Evolutionary conservation across 2,329 filamentous ascomycete genomes (phyloP).

Genomic region (Sordariomycetes sp.): DNA sequence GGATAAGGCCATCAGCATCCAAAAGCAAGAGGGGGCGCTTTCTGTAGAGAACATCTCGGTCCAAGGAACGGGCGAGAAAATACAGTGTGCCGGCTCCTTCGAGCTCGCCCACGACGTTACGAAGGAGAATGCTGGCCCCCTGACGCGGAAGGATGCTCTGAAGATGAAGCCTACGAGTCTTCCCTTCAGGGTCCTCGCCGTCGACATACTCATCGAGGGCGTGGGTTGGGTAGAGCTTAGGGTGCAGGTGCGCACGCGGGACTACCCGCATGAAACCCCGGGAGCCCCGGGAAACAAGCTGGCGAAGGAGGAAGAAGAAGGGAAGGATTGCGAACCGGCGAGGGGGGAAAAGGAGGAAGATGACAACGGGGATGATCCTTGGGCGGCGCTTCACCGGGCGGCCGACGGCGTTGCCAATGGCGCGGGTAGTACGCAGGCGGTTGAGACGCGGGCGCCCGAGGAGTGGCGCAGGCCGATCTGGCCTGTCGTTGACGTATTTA

Average conservation of each 20-base stretch:
- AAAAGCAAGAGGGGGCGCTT: slow-evolving; percentile 44
- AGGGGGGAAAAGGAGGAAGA: slow-evolving; percentile 6
- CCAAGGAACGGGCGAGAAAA: slow-evolving; percentile 41
- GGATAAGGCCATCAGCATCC: slow-evolving; percentile 64
- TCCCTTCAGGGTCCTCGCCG: slow-evolving; percentile 66
- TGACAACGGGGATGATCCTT: slow-evolving; percentile 9
- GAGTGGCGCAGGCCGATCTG: slow-evolving; percentile 48
- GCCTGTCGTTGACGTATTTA: slow-evolving; percentile 74
- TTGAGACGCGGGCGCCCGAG: slow-evolving; percentile 7
- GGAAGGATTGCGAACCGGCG: slow-evolving; percentile 6
- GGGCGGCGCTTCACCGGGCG: slow-evolving; percentile 5
- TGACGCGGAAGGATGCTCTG: slow-evolving; percentile 50
- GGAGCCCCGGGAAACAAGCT: slow-evolving; percentile 10
- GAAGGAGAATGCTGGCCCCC: slow-evolving; percentile 57
- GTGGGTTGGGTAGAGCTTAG: slow-evolving; percentile 87
- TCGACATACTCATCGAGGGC: slow-evolving; percentile 82
- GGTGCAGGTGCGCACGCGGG: slow-evolving; percentile 55
- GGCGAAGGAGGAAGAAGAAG: slow-evolving; percentile 6
- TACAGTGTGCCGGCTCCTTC: slow-evolving; percentile 62
- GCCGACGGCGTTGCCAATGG: slow-evolving; percentile 8
- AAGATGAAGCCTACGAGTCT: slow-evolving; percentile 53
- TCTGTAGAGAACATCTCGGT: slow-evolving; percentile 51
- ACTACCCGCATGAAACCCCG: not conserved
- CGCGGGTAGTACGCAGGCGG: not conserved
- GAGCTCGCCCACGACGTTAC: slow-evolving; percentile 74